Evolutionary conservation across 2,329 filamentous ascomycete species (phyloP).

Genomic region (Davidsoniella neocaledoniae): DNA sequence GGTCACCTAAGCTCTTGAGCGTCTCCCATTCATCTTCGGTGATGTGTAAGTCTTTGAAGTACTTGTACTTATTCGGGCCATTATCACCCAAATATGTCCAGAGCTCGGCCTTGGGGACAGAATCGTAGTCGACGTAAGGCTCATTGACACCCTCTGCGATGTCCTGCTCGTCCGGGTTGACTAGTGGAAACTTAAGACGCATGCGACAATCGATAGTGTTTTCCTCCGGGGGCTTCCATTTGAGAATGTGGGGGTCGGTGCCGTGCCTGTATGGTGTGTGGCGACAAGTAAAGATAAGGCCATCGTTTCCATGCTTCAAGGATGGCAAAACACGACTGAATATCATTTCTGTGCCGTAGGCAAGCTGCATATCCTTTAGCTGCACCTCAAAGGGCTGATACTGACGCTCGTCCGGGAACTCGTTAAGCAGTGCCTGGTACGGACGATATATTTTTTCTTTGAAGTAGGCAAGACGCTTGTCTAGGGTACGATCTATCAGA

Average conservation of each 20-base stretch:
- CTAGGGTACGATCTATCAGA: conserved; percentile 62
- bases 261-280: conserved; percentile 73
- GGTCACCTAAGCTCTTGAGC: conserved; percentile 55
- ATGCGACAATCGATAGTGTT: conserved; percentile 91
- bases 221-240: conserved; percentile 93
- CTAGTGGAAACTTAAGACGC: conserved; percentile 54
- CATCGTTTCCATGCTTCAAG: conserved; percentile 86
- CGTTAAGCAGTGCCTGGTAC: conserved; percentile 44
- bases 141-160: conserved; percentile 46
- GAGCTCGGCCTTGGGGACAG: conserved; percentile 56
- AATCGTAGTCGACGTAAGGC: conserved; percentile 62
- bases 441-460: conserved; percentile 59
- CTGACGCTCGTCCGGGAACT: conserved; percentile 50
- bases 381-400: conserved; percentile 67
- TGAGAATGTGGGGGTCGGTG: conserved; percentile 84
- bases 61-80: conserved; percentile 37
- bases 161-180: conserved; percentile 53
- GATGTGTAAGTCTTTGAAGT: conserved; percentile 51
- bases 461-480: conserved; percentile 81
- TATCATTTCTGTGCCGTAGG: conserved; percentile 83
- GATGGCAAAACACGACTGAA: conserved; percentile 71
- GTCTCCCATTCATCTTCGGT: conserved; percentile 67
- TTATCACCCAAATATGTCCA: conserved; percentile 42
- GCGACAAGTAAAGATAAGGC: conserved; percentile 92
- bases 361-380: conserved; percentile 78